Base-by-base conservation (phyloP, 179 eudicot species). In the Silene noctiflora region DNA sequence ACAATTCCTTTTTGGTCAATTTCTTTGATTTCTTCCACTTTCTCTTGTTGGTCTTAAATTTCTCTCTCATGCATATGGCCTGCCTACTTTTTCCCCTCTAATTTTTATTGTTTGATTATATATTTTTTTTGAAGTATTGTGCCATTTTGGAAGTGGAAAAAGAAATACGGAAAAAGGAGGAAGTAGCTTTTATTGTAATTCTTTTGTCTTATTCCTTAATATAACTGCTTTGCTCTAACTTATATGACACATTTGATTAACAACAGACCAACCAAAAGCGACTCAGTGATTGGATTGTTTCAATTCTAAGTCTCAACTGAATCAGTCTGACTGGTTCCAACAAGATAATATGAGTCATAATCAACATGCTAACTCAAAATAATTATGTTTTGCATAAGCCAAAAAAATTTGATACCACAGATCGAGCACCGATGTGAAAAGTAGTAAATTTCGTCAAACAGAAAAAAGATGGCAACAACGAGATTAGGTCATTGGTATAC, bases 401-500 rank as follows among this genome's bases (percentile, higher is more conserved):
- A 5, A 53, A 53, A 16, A 53, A 53, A 53, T 53, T 53, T 17
- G 6, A 53, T 11, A 53, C 58, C 58, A 13, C 13, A 10, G 69
- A 63, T 53, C 13, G 13, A 25, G 60, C 33, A 8, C 20, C 11
- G 14, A 22, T 4, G 25, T 46, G 35, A 76, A 29, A 44, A 21
- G 17, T 42, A 3, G 14, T 56, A 6, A 10, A 60, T 21, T 51
- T 33, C 6, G 53, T 67, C 65, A 13, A 67, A 19, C 29, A 74
- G 33, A 56, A 48, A 61, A 16, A 61, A 46, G 5, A n/a, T 31
- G 13, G 11, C 19, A 75, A 74, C 44, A 12, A 27, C 21, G 48
- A 70, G 69, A 77, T 64, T 4, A 69, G 68, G 29, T 60, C 59
- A 16, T 16, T 51, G 35, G 66, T 67, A 75, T 92, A 94, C 98